phyloP scores from a whole-genome alignment of 1,139 yeast species.

The Sugiyamaella xylanicola region DNA sequence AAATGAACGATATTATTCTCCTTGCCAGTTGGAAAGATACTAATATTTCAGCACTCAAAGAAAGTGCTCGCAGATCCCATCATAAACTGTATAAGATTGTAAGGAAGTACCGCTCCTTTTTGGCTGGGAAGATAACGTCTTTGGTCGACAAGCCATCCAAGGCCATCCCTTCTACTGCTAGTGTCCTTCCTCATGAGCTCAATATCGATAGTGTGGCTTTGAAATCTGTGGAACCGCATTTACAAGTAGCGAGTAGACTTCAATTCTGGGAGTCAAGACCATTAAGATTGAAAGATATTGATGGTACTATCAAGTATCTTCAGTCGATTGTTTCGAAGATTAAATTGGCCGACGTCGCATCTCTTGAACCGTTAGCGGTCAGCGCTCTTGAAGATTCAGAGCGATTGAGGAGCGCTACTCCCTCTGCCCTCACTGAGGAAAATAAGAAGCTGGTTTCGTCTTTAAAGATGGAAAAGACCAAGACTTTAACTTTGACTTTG shows the following conservation, averaged over 20 bases:
- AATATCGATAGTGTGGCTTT: neutral
- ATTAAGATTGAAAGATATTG: conserved; percentile 53
- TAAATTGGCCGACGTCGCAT: conserved; percentile 41
- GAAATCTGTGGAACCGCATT: conserved; percentile 11
- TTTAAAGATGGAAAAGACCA: conserved; percentile 76
- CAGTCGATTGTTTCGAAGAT: conserved; percentile 25
- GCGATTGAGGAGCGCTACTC: conserved; percentile 73
- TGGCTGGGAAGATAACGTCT: conserved; percentile 1
- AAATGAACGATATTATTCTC: conserved; percentile 77
- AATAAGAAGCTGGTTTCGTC: conserved; percentile 73
- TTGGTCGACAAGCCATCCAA: conserved; percentile 12
- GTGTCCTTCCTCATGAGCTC: neutral
- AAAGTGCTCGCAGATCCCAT: conserved; percentile 90
- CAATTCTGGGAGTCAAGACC: conserved; percentile 61
- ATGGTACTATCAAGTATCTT: conserved; percentile 43
- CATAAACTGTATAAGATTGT: conserved; percentile 79
- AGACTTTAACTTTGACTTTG: conserved; percentile 72
- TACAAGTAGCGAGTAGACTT: conserved; percentile 36
- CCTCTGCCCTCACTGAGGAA: conserved; percentile 66
- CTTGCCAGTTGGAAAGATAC: conserved; percentile 98
- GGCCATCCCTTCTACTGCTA: neutral
- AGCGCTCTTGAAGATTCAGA: conserved; percentile 62
- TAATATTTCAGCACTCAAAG: conserved; percentile 88
- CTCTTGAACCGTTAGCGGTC: conserved; percentile 55
- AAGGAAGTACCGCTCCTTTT: conserved; percentile 69